Base-by-base conservation (phyloP, 768 basidiomycete genomes). In the Phanerodontia chrysosporium region DNA sequence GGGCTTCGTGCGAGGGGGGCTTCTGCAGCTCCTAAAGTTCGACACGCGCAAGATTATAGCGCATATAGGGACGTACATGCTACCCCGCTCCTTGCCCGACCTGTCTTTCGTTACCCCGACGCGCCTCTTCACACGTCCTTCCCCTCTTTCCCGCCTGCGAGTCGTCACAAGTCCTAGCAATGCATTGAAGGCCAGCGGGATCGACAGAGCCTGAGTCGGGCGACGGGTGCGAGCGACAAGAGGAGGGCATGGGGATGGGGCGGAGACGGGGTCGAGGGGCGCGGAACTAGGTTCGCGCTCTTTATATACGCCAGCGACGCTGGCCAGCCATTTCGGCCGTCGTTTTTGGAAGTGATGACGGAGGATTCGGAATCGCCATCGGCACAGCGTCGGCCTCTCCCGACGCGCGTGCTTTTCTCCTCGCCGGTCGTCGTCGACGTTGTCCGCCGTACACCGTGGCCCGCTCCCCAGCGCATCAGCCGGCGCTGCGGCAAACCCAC, bases 1-100 rank as follows among this genome's bases (percentile, higher is more conserved):
- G 32, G 8, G 32, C 32, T 14, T 35, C 32, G 13, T 35, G 32
- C 32, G 32, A 35, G 32, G n/a, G n/a, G n/a, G 13, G 32, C 32
- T 35, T 13, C 32, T 6, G 13, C 32, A 13, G 6, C 7, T 35
- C 32, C 13, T 35, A 18, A 42, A 4, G 16, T 7, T 18, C 4
- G 16, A 8, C 39, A 42, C 18, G 16, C 4, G 18, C 39, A 42
- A 10, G 18, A 18, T 9, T 9, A 35, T 0, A 85, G 61, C 55
- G 83, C 73, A 10, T 42, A 18, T 18, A 42, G 16, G 10, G 18
- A 42, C 39, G 39, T 42, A 42, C 39, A 18, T 18, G 16, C 32
- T 35, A 13, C 32, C 6, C n/a, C n/a, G n/a, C n/a, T n/a, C n/a
- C n/a, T n/a, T n/a, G n/a, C n/a, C n/a, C n/a, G n/a, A n/a, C n/a